Percentiles rank a stretch among this genome's conserved stretches.
These are phyloP conservation scores for Rubroboletus satanas DNA, from an alignment of 768 basidiomycete species.

Conservation along the genomic window DNA sequence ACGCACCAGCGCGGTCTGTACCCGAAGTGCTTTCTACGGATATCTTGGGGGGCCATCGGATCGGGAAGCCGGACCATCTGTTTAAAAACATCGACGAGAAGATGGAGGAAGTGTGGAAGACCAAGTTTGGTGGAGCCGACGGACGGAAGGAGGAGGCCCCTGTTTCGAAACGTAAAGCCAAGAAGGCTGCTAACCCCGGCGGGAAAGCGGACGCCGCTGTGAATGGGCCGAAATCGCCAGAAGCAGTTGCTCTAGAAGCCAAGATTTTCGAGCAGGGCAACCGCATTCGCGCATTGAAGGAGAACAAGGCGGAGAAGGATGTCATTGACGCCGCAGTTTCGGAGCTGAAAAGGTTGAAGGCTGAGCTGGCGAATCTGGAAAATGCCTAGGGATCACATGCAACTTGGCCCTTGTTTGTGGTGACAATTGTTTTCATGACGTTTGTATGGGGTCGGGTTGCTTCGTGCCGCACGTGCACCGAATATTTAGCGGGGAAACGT, in stretches of 20 bases:
- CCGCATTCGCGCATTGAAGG: slow-evolving; percentile 67
- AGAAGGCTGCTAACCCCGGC: slow-evolving; percentile 48
- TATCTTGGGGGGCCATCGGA: slow-evolving; percentile 79
- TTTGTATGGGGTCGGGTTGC: background rate
- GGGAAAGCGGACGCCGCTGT: slow-evolving; percentile 42
- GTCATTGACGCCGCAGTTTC: slow-evolving; percentile 46
- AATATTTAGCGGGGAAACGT: background rate
- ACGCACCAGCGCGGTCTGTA: slow-evolving; percentile 80
- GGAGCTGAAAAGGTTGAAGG: slow-evolving; percentile 62
- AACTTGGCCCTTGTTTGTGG: background rate
- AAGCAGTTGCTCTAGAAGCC: slow-evolving; percentile 67
- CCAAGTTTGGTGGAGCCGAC: slow-evolving; percentile 69
- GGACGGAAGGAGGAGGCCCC: slow-evolving; percentile 41
- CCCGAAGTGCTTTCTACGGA: slow-evolving; percentile 73
- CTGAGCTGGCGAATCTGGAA: slow-evolving; percentile 38
- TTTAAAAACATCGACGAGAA: slow-evolving; percentile 94
- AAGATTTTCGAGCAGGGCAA: slow-evolving; percentile 76
- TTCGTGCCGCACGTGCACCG: background rate
- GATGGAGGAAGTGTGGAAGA: slow-evolving; percentile 79
- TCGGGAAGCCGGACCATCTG: slow-evolving; percentile 83
- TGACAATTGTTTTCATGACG: background rate
- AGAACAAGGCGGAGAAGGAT: slow-evolving; percentile 44
- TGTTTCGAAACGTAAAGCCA: slow-evolving; percentile 48
- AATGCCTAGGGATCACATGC: slow-evolving; percentile 7
- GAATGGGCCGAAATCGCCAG: slow-evolving; percentile 63